Conservation (phyloP, 2,329 filamentous ascomycete species). For the Aspergillus brasiliensis region DNA sequence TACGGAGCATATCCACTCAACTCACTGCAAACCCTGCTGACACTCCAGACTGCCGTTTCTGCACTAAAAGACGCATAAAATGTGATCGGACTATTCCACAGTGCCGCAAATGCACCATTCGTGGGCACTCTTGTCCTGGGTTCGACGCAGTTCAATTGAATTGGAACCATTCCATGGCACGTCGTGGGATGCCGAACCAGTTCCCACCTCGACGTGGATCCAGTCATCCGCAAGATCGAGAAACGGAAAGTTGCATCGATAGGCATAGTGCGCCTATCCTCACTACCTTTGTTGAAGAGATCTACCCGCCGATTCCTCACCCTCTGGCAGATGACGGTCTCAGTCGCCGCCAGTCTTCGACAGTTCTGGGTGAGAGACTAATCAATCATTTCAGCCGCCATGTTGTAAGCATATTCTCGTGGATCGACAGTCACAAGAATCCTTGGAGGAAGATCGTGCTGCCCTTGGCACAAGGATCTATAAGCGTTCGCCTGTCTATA, state of each 20-base stretch:
- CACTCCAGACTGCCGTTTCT: constrained; percentile 36
- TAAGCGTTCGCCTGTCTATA: constrained; percentile 23
- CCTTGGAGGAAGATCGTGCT: constrained; percentile 28
- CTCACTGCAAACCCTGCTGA: constrained; percentile 5
- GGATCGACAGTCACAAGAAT: constrained; percentile 27
- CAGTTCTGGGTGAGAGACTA: constrained; percentile 16
- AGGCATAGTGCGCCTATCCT: too few species aligned
- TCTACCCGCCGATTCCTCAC: not conserved
- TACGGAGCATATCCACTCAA: not conserved
- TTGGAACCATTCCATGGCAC: constrained; percentile 36
- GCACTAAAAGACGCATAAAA: constrained; percentile 38
- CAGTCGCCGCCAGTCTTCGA: not conserved
- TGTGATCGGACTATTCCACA: constrained; percentile 39
- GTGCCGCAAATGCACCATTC: constrained; percentile 40
- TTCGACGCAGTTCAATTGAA: constrained; percentile 34
- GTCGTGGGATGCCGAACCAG: not conserved
- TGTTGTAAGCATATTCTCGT: constrained; percentile 25
- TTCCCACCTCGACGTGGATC: constrained; percentile 9
- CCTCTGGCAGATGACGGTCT: not conserved
- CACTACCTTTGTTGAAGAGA: too few species aligned
- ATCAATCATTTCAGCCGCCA: constrained; percentile 24
- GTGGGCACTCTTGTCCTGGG: constrained; percentile 36
- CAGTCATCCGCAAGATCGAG: not conserved
- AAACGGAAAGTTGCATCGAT: not conserved
- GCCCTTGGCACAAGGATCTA: constrained; percentile 22